Evolutionary conservation across 208 protist species (phyloP).

Genomic region (Leishmania tropica): DNA sequence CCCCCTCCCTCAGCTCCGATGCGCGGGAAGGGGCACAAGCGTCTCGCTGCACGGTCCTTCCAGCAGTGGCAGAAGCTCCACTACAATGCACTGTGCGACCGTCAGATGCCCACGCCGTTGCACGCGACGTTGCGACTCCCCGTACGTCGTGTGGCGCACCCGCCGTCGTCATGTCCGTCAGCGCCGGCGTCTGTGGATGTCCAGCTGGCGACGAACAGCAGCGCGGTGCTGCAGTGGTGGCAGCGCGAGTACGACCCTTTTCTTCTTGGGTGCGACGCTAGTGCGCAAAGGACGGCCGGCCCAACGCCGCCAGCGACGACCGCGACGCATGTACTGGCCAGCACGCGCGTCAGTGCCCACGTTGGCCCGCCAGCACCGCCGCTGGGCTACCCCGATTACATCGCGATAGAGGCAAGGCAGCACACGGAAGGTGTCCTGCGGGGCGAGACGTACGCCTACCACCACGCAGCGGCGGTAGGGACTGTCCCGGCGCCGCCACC

Average conservation of each 20-base stretch:
- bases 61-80: slow-evolving; percentile 21
- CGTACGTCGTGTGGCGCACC: neutral
- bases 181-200: slow-evolving; percentile 7
- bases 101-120: slow-evolving; percentile 15
- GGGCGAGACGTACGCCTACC: slow-evolving; percentile 46
- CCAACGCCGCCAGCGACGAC: neutral
- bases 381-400: slow-evolving; percentile 54
- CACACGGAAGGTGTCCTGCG: slow-evolving; percentile 53
- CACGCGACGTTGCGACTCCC: slow-evolving; percentile 22
- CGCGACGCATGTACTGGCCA: slow-evolving; percentile 1
- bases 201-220: slow-evolving; percentile 19
- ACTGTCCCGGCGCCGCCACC: slow-evolving; percentile 1
- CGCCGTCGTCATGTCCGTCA: neutral
- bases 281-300: neutral
- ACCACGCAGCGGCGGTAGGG: slow-evolving; percentile 4
- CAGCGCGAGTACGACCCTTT: slow-evolving; percentile 13
- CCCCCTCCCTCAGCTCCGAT: neutral
- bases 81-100: slow-evolving; percentile 13
- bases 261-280: neutral
- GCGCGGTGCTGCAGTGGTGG: slow-evolving; percentile 27
- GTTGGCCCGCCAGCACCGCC: slow-evolving; percentile 43
- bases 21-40: slow-evolving; percentile 15
- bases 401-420: slow-evolving; percentile 49
- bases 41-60: slow-evolving; percentile 7
- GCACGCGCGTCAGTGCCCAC: slow-evolving; percentile 19